Base-by-base conservation (phyloP, 1,284 basidiomycete genomes). In the Apiotrichum sp. region DNA sequence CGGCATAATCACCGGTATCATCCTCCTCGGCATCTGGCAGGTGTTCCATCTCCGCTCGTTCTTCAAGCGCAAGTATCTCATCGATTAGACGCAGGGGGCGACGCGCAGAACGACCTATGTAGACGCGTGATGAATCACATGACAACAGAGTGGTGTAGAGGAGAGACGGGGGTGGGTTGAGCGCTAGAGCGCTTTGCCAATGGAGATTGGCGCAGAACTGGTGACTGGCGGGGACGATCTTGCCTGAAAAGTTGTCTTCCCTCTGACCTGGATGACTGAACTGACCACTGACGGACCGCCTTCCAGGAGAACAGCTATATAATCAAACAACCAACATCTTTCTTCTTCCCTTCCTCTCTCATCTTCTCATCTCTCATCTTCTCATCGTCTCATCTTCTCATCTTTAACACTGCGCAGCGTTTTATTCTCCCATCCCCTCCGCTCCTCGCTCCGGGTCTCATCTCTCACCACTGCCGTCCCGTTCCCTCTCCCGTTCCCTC, bases 21-120 rank as follows among this genome's bases (percentile, higher is more conserved):
- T 93, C 39, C 84, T 80, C n/a, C 79, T 98, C 16, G 95, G 95
- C 16, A 82, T 82, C 38, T 98, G 95, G 95, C 93, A 78, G 76
- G 88, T 98, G 41, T 77, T 96, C 70, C 93, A 98, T 71, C 79
- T 98, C 38, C 84, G 93, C 50, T 83, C 88, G 38, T 97, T 90
- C 83, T 97, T 98, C 84, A 93, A 91, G 80, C 83, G 89, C 70
- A 97, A 98, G 78, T 96, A 96, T 76, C 85, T 98, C 71, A 97
- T 98, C 70, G 93, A 96, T 74, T 95, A 58, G 50, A 45, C 22
- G 14, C 3, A 14, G 13, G 32, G 22, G 22, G 22, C 22, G 22
- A 22, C 22, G 22, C 22, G 22, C 22, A 22, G 22, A 22, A 22
- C 22, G 36, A 38, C 36, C 8, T 38, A 38, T 34, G 32, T n/a